phyloP scores from a whole-genome alignment of 108 stramenopile species.

The Schizochytrium sp. region DNA sequence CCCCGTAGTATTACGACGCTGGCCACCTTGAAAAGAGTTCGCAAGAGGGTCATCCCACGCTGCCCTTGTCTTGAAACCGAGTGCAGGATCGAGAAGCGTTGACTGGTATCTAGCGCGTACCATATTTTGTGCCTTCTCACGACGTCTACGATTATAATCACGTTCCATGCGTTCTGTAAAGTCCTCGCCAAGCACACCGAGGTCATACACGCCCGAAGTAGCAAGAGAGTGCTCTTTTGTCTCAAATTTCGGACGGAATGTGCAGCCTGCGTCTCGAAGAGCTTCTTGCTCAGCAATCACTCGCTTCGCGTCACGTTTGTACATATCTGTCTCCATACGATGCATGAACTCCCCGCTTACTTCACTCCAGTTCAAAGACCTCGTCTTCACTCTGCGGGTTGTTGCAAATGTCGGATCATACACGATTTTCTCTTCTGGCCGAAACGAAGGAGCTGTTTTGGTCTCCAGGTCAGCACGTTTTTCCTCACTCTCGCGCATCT shows the following conservation, averaged over 20 bases:
- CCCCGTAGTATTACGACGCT: background rate
- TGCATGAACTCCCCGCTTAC: constrained; percentile 9
- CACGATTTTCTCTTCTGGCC: constrained; percentile 4
- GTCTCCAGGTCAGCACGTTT: constrained; percentile 33
- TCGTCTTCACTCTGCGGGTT: constrained; percentile 38
- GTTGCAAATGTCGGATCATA: background rate
- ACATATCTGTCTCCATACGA: constrained; percentile 23
- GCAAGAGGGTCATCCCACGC: constrained; percentile 20
- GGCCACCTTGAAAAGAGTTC: background rate
- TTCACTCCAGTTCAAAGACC: constrained; percentile 2
- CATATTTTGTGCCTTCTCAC: background rate
- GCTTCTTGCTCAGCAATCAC: constrained; percentile 2
- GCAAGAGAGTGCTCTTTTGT: background rate
- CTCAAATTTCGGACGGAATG: background rate
- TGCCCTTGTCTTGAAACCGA: constrained; percentile 27
- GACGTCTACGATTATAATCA: background rate
- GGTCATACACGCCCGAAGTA: background rate
- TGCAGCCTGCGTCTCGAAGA: background rate
- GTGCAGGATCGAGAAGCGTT: background rate
- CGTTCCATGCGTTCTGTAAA: constrained; percentile 55
- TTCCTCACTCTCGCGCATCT: constrained; percentile 13
- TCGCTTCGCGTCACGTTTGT: background rate
- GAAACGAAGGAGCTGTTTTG: background rate
- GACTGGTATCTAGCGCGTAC: constrained; percentile 36
- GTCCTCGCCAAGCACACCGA: background rate